Evolutionary conservation across 495 filamentous ascomycete species (phyloP), one percentile per base, ranked within the genome.

Genomic region (Saxispiralis lemnorum): DNA sequence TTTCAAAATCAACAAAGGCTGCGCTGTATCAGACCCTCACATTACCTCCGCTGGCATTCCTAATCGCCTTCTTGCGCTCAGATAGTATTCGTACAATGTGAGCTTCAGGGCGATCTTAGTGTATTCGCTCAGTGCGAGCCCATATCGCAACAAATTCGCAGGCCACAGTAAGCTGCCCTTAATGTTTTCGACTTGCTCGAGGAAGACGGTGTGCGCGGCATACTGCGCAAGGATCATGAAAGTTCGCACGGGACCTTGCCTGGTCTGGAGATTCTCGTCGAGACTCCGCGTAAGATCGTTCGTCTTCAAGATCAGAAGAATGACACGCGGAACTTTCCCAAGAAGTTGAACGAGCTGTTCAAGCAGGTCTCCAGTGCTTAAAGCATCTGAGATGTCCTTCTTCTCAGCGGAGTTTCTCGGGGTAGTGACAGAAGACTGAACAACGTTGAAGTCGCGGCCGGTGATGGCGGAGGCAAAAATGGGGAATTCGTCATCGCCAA

Each of bases 391-490:
- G 56, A 97, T 88, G 6, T 71, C 70, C 39, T 87, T 70, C 56
- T 88, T 86, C 62, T 96, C 92, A 30, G 72, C 63, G 1, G 67
- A 68, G 1, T 76, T 76, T 13, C 83, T 71, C 35, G 73, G 70
- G 11, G 62, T 51, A 15, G 79, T 74, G 11, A 81, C 73, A 42
- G 67, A 67, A 44, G 67, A 66, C 21, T 64, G 69, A 33, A 95
- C 66, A 0, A 83, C 77, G 20, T 65, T 74, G 56, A 78, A 99
- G 54, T 99, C 92, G 37, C 92, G 69, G 12, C 92, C 92, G 0
- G 92, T 99, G 61, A 99, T 96, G 15, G 89, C 92, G 38, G 80
- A 86, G 1, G 92, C 92, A 55, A 99, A 99, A 20, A 96, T 68
- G 1, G 83, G 84, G 58, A 99, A 99, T 55, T 95, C 80, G 48